Base-by-base conservation (phyloP, 306 rosid genomes). In the Lagenaria siceraria region DNA sequence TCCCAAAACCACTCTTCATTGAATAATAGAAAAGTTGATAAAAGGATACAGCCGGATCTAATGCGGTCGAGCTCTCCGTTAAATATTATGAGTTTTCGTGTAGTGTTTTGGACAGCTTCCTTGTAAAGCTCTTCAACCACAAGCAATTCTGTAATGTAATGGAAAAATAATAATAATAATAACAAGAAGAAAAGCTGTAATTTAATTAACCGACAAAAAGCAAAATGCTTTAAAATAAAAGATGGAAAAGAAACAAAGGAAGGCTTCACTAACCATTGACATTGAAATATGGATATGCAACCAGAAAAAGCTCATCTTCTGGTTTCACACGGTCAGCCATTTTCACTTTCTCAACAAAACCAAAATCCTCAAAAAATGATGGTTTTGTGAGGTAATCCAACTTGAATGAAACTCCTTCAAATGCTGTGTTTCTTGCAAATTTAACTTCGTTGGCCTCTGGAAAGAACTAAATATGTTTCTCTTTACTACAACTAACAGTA, bases 31-130 rank as follows among this genome's bases (percentile, higher is more conserved):
- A 53, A 53, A 18, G 58, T 18, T 18, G 75, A 76, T 75, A n/a
- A 79, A 84, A 94, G 95, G 98, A 94, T 90, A 94, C 98, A 94
- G 25, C 98, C 98, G 35, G 98, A 94, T 88, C 98, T 89, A 83
- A 94, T 94, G 3, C 97, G 96, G 72, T 92, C 97, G 46, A 94
- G 92, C 82, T 94, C 98, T 76, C 98, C 98, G 8, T 94, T 94
- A 82, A 94, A 94, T 81, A 94, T 87, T 58, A 92, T 90, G 68
- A 94, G 85, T 73, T 90, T 94, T 43, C 97, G 79, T n/a, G 84
- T 77, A 19, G 96, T 86, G 84, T 92, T 94, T 84, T 78, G 40
- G 63, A 94, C 96, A 7, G 98, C 97, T 69, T 94, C 98, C 79
- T 81, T 88, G 88, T 87, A 94, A 81, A 94, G 97, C 83, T 94